phyloP scores from a whole-genome alignment of 768 basidiomycete genomes.

The Lactarius sp. region DNA sequence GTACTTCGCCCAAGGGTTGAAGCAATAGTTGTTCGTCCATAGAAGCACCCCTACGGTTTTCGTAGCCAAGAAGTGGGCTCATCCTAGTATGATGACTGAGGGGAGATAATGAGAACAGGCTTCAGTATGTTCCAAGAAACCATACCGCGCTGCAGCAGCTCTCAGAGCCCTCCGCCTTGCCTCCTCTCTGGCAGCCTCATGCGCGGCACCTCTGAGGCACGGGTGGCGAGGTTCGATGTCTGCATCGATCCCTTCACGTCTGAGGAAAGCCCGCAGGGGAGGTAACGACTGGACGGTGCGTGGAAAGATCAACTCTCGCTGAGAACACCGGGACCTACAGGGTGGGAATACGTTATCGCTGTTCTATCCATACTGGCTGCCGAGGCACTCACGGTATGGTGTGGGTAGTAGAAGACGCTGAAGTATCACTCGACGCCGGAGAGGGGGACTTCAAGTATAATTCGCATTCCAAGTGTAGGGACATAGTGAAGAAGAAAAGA shows the following conservation, averaged over 20 bases:
- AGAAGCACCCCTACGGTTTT: neutral
- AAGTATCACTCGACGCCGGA: constrained; percentile 17
- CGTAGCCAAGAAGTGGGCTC: neutral
- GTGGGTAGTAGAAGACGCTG: constrained; percentile 10
- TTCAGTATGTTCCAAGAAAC: neutral
- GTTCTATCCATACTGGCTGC: neutral
- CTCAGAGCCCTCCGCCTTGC: constrained; percentile 20
- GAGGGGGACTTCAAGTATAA: constrained; percentile 17
- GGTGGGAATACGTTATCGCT: neutral
- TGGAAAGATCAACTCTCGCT: constrained; percentile 12
- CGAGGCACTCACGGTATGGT: constrained; percentile 10
- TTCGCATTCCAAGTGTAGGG: constrained; percentile 23
- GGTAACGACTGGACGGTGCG: constrained; percentile 21
- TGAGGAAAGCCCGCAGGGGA: constrained; percentile 22
- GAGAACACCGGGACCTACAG: constrained; percentile 10
- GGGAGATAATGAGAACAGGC: neutral
- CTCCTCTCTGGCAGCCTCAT: constrained; percentile 19
- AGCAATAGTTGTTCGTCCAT: neutral
- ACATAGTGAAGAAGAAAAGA: constrained; percentile 21
- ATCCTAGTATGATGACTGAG: neutral
- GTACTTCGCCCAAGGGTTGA: neutral
- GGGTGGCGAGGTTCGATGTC: constrained; percentile 13
- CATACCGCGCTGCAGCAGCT: constrained; percentile 18
- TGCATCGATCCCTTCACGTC: constrained; percentile 15
- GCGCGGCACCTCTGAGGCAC: constrained; percentile 1